Evolutionary conservation across 2,329 filamentous ascomycete species (phyloP), one percentile per base, ranked within the genome.

Genomic region (Lojkania enalia): DNA sequence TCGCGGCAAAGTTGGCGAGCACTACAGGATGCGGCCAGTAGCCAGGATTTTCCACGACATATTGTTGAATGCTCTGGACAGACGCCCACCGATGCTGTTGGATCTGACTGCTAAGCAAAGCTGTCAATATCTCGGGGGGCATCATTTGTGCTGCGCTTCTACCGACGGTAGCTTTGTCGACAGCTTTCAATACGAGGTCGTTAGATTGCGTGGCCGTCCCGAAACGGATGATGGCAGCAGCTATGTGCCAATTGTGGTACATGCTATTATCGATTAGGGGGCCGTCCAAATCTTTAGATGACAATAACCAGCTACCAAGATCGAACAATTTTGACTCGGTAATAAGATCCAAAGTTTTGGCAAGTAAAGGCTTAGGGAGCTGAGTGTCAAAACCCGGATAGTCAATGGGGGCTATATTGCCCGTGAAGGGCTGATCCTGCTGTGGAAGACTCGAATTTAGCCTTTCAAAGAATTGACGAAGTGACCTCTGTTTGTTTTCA

Each of bases 141-240:
- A 70, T 59, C 5, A 20, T 5, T 21, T 21, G 5, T 5, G 3
- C 60, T 61, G 32, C 62, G 54, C 37, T 55, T 38, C 18, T 55
- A 27, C 18, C 54, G 52, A 4, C 44, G 46, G 29, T 55, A 52
- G 52, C 49, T 25, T 41, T 49, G 29, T 63, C 57, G 29, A 70
- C 53, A 18, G 68, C 56, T 14, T 65, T 54, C 25, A 70, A 21
- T 5, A 70, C 62, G 5, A 70, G 51, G 1, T 64, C 54, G 13
- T 69, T 61, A 48, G 83, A 75, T 29, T 73, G 66, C 9, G 76
- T 75, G 14, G 75, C 73, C 9, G 74, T 68, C 5, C 79, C 80
- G 53, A 80, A 83, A 14, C 77, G 74, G 23, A 82, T 69, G 20
- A 84, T 66, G 1, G 79, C 74, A 11, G 80, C 74, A 2, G 76